phyloP scores from a whole-genome alignment of 148 eudicot species.

The Polygonum aviculare region DNA sequence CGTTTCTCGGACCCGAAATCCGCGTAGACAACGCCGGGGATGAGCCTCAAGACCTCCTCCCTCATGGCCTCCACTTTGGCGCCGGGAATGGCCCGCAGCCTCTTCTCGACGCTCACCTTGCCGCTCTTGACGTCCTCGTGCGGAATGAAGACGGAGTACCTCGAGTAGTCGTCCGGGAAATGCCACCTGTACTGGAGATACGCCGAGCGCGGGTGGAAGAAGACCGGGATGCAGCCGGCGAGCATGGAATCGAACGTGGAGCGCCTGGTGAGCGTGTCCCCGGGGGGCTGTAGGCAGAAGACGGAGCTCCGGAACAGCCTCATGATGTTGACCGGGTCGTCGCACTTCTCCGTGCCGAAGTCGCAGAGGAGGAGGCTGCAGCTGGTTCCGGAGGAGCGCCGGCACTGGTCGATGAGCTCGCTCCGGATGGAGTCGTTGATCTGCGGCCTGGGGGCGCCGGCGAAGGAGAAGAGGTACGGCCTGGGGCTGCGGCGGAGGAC shows the following conservation, averaged over 20 bases:
- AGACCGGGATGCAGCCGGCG: conserved; percentile 96
- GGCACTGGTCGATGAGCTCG: conserved; percentile 69
- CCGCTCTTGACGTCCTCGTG: conserved; percentile 30
- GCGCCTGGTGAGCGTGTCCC: conserved; percentile 88
- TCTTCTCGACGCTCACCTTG: conserved; percentile 15
- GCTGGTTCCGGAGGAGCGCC: conserved; percentile 14
- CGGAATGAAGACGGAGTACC: conserved; percentile 35
- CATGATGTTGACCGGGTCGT: conserved; percentile 75
- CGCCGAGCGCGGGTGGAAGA: conserved; percentile 82
- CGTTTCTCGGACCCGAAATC: background rate
- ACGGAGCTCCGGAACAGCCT: conserved; percentile 82
- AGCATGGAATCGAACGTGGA: conserved; percentile 91
- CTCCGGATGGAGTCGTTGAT: conserved; percentile 67
- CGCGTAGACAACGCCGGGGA: conserved; percentile 1
- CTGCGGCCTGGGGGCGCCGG: conserved; percentile 85
- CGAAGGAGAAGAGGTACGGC: conserved; percentile 63
- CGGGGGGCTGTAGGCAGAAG: conserved; percentile 88
- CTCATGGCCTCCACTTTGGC: conserved; percentile 9
- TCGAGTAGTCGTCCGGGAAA: conserved; percentile 60
- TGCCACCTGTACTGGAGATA: conserved; percentile 89
- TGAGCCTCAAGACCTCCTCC: conserved; percentile 9
- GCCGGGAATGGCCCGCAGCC: background rate
- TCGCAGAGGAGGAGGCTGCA: conserved; percentile 71
- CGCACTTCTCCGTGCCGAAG: conserved; percentile 61
- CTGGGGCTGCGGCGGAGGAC: conserved; percentile 31